Base-by-base conservation (phyloP, 2,329 filamentous ascomycete species). In the Fusarium sp. region DNA sequence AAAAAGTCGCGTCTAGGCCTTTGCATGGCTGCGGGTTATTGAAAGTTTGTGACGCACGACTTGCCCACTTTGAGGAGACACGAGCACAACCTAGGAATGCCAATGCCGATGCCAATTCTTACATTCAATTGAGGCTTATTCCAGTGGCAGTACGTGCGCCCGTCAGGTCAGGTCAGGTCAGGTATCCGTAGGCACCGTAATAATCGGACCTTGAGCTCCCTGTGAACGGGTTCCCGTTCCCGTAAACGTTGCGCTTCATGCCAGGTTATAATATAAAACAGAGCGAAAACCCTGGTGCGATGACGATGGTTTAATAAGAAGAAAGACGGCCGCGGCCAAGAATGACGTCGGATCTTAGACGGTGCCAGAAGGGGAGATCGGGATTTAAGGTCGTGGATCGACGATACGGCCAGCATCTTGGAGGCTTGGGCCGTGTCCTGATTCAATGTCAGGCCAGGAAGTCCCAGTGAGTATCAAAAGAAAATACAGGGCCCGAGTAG, bases 361-460 rank as follows among this genome's bases (percentile, higher is more conserved):
- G 66, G 62, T 67, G 62, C 59, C 44, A 56, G 43, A 57, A 48
- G 58, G 59, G 56, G 62, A 54, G 69, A 76, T 76, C 75, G 73
- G 70, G 52, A 62, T 52, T 65, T 74, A 74, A 65, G 63, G 69
- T 62, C 65, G 58, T 56, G 56, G 75, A 77, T 77, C 75, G 75
- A 75, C 57, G 62, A 75, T 73, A 67, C 47, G 52, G 49, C 48
- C 34, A 41, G 49, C 47, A 63, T 44, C 38, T 40, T 24, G 20
- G 34, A 25, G 34, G n/a, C 27, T 48, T 43, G 66, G 65, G 61
- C 48, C 57, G 59, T 58, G 49, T 48, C 47, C 47, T 57, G 41
- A 40, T 41, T 40, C 34, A 38, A 38, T 38, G 34, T 38, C 18
- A n/a, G 49, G 30, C 47, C 27, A 65, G 62, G 58, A 59, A 59